These are phyloP conservation scores for Rhynchosporium graminicola DNA, from an alignment of 2,329 filamentous ascomycete genomes.

Conservation along the genomic window DNA sequence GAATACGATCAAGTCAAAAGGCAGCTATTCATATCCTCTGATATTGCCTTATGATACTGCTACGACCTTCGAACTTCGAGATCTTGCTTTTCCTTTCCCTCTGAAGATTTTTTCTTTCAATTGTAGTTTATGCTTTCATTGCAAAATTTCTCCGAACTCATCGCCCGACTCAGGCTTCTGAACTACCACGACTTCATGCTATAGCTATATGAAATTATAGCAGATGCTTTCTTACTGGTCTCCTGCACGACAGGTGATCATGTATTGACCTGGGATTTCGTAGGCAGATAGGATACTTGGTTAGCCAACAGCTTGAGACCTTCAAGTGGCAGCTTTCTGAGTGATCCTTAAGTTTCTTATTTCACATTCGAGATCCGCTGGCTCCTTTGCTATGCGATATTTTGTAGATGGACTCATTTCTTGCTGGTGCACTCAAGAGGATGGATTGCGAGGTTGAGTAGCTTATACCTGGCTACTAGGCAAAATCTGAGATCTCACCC, in stretches of 20 bases:
- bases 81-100: neutral
- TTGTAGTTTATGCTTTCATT: neutral
- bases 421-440: constrained; percentile 1
- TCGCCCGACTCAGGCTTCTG: neutral
- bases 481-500: constrained; percentile 5
- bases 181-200: neutral
- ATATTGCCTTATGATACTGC: neutral
- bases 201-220: neutral
- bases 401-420: constrained; percentile 3
- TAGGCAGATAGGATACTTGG: neutral
- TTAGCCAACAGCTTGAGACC: neutral
- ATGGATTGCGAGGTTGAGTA: constrained; percentile 6
- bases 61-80: neutral
- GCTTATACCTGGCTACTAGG: constrained; percentile 5
- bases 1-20: neutral
- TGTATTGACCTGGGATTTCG: neutral
- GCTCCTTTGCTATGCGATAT: neutral
- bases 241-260: neutral
- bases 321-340: neutral
- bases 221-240: constrained; percentile 1
- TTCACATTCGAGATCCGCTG: neutral
- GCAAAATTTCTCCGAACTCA: neutral
- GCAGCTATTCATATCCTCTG: neutral
- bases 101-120: neutral
- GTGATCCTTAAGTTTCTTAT: constrained; percentile 2